phyloP scores from a whole-genome alignment of 331 rosid species.

The Rosa hybrid region DNA sequence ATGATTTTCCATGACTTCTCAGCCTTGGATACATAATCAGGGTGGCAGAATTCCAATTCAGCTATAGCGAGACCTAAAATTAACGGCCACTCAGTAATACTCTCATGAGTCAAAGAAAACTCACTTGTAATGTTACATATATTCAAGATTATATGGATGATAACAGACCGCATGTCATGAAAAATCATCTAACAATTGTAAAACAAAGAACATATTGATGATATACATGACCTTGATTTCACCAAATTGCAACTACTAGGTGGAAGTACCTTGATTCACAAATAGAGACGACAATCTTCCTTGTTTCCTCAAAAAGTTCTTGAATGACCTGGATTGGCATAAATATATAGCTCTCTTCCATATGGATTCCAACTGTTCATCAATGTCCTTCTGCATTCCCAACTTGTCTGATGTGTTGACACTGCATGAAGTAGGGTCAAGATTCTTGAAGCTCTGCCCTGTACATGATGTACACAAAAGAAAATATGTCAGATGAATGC shows the following conservation, averaged over 20 bases:
- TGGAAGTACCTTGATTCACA: conserved; percentile 55
- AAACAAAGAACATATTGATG: background rate
- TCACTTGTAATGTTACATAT: background rate
- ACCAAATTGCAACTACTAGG: background rate
- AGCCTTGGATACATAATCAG: conserved; percentile 51
- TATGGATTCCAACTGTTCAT: conserved; percentile 58
- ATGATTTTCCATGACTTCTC: conserved; percentile 84
- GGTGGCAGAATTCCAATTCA: conserved; percentile 71
- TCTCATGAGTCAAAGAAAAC: background rate
- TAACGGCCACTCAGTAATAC: conserved; percentile 11
- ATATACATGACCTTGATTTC: background rate
- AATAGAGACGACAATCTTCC: conserved; percentile 72
- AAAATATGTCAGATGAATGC: conserved; percentile 40
- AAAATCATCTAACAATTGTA: background rate
- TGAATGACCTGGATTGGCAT: conserved; percentile 62
- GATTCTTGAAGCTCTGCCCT: conserved; percentile 50
- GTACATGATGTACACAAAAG: conserved; percentile 40
- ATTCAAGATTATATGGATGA: background rate
- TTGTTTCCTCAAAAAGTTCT: conserved; percentile 63
- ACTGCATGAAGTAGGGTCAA: conserved; percentile 38
- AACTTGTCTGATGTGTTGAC: conserved; percentile 35
- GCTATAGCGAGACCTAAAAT: conserved; percentile 72
- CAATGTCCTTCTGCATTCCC: conserved; percentile 47
- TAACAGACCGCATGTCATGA: background rate
- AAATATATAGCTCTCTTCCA: conserved; percentile 73